Evolutionary conservation across 345 rosid species (phyloP).

Genomic region (Melaleuca quinquenervia): DNA sequence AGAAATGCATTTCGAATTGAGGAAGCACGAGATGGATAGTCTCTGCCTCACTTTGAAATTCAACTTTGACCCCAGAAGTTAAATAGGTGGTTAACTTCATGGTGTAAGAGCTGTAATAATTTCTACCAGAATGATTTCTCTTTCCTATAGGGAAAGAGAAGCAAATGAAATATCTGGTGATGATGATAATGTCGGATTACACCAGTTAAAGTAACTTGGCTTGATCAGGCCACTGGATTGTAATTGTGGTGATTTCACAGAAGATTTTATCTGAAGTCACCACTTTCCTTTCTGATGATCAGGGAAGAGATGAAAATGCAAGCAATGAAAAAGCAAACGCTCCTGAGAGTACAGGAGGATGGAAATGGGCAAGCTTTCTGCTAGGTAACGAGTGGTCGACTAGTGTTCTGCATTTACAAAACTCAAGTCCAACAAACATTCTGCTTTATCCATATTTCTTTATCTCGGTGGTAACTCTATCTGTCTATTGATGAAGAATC

Average conservation of each 20-base stretch:
- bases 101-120: neutral
- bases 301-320: constrained; percentile 15
- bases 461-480: neutral
- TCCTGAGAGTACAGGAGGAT: constrained; percentile 16
- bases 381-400: constrained; percentile 15
- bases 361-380: constrained; percentile 33
- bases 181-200: neutral
- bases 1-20: neutral
- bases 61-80: neutral
- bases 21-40: neutral
- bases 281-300: neutral
- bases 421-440: neutral
- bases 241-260: neutral
- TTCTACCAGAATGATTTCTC: neutral
- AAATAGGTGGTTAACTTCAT: neutral
- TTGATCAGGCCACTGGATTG: neutral
- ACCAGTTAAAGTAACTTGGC: neutral
- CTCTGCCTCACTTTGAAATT: neutral
- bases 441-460: neutral
- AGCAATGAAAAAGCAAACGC: constrained; percentile 3
- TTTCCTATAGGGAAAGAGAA: neutral
- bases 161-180: neutral
- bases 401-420: neutral
- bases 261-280: neutral
- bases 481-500: neutral